Evolutionary conservation across 108 stramenopile genomes (phyloP).

Genomic region (Skeletonema potamos): DNA sequence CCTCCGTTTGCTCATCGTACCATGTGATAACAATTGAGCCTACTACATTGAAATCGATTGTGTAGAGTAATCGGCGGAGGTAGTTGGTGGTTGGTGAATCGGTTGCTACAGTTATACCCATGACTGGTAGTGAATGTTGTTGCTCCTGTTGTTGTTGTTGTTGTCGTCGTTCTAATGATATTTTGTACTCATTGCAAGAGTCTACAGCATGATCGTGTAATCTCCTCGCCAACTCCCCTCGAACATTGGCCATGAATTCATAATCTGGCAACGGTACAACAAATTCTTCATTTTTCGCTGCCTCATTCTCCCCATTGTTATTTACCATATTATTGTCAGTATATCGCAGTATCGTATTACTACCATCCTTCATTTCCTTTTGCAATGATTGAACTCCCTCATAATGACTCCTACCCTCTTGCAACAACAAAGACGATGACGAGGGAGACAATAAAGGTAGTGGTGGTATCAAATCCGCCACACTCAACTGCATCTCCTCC

Average conservation of each 20-base stretch:
- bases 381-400: background rate
- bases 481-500: constrained; percentile 1
- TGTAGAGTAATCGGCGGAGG: constrained; percentile 37
- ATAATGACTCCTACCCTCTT: background rate
- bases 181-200: constrained; percentile 3
- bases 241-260: constrained; percentile 12
- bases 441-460: background rate
- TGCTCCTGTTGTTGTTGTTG: background rate
- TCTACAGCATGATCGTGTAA: constrained; percentile 9
- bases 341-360: background rate
- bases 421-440: background rate
- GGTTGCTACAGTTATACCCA: constrained; percentile 36
- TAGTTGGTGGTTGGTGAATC: constrained; percentile 37
- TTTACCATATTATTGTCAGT: background rate
- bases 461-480: constrained; percentile 4
- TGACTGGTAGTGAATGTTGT: constrained; percentile 16
- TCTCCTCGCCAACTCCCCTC: constrained; percentile 9
- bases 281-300: constrained; percentile 9
- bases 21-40: constrained; percentile 44
- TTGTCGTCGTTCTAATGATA: background rate
- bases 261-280: constrained; percentile 43
- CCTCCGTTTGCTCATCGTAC: constrained; percentile 39
- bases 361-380: background rate
- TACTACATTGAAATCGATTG: constrained; percentile 21
- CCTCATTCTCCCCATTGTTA: background rate